Percentiles rank a stretch among this genome's conserved stretches.
phyloP scores from a whole-genome alignment of 176 grass and related monocot genomes.

The Aegilops longissima region DNA sequence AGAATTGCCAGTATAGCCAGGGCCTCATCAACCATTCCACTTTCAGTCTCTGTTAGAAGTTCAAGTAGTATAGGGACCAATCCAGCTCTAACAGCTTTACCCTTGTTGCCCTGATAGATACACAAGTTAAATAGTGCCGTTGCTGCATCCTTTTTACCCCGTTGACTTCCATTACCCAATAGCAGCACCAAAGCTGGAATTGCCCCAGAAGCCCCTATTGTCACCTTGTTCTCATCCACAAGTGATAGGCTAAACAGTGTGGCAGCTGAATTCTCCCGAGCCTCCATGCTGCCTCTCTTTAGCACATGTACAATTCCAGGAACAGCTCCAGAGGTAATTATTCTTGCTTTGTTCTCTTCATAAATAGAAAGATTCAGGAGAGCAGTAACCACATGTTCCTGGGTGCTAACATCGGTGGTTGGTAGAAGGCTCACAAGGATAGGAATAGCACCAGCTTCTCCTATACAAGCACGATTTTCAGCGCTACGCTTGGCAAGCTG shows the following conservation, averaged over 20 bases:
- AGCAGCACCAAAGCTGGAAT: constrained; percentile 80
- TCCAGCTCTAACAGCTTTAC: constrained; percentile 83
- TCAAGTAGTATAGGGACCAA: constrained; percentile 68
- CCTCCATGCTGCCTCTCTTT: constrained; percentile 92
- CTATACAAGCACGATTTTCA: constrained; percentile 88
- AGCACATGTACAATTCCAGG: constrained; percentile 78
- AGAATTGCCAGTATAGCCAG: constrained; percentile 84
- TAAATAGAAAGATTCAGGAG: constrained; percentile 93
- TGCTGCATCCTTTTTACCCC: constrained; percentile 86
- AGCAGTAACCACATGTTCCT: constrained; percentile 87
- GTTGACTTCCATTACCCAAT: constrained; percentile 68
- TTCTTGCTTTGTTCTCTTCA: constrained; percentile 88
- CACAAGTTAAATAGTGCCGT: constrained; percentile 85
- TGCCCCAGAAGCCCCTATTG: constrained; percentile 70
- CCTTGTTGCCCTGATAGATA: constrained; percentile 94
- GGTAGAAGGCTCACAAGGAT: constrained; percentile 76
- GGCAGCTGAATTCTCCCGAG: constrained; percentile 93
- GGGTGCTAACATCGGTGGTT: constrained; percentile 64
- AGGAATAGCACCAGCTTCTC: constrained; percentile 84
- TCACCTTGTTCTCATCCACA: constrained; percentile 88
- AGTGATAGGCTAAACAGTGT: constrained; percentile 93
- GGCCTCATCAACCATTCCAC: constrained; percentile 74
- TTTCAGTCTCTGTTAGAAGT: constrained; percentile 55
- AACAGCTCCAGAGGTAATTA: constrained; percentile 70
- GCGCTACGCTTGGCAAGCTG: constrained; percentile 81